These are phyloP conservation scores for Candida pseudoviswanathii DNA, from an alignment of 1,139 yeast genomes.

Conservation along the genomic window DNA sequence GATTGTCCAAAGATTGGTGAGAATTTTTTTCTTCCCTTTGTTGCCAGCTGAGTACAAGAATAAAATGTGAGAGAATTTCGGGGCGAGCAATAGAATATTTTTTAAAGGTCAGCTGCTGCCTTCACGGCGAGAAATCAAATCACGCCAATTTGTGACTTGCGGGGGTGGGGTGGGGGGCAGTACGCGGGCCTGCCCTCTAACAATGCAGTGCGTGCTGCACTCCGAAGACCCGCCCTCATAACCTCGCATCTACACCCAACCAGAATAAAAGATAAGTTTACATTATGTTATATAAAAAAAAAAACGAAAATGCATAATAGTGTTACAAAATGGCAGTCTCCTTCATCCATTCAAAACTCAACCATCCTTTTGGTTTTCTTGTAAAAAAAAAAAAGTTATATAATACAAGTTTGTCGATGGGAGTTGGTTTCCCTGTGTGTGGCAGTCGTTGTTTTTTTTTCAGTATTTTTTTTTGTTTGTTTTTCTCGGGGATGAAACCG, in stretches of 20 bases:
- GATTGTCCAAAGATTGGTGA: neutral
- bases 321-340: neutral
- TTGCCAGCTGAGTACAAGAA: neutral
- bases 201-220: too few relatives aligned
- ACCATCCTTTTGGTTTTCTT: neutral
- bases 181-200: too few relatives aligned
- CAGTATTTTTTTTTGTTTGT: neutral
- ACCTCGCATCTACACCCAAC: neutral
- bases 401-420: neutral
- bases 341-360: neutral
- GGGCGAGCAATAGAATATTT: too few relatives aligned
- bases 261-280: neutral
- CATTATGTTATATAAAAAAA: neutral
- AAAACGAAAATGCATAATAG: neutral
- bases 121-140: neutral
- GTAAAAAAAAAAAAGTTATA: neutral
- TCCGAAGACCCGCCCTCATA: too few relatives aligned
- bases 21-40: neutral
- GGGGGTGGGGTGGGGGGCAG: conserved; percentile 1
- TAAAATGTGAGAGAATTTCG: neutral
- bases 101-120: too few relatives aligned
- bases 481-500: neutral
- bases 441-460: neutral
- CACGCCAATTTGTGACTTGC: neutral
- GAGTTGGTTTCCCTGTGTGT: neutral